A percentile compares a stretch with the other conserved stretches of the same genome.
These are phyloP conservation scores for Vigna hirtella DNA, from an alignment of 306 rosid species.

Conservation along the genomic window DNA sequence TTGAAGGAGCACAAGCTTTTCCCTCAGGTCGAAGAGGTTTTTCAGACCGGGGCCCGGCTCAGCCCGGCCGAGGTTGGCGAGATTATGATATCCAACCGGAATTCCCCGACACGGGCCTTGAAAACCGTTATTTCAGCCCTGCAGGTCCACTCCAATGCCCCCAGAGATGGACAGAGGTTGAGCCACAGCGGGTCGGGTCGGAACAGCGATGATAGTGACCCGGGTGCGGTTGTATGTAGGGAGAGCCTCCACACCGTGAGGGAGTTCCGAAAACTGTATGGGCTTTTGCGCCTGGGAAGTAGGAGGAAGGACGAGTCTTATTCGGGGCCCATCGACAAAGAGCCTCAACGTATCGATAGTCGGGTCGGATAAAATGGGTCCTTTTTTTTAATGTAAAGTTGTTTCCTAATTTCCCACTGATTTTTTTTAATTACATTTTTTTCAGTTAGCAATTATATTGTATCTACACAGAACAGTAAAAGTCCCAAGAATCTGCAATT, in stretches of 20 bases:
- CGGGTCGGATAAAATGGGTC: slow-evolving; percentile 30
- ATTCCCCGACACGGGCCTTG: slow-evolving; percentile 85
- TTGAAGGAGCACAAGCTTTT: slow-evolving; percentile 95
- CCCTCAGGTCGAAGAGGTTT: slow-evolving; percentile 78
- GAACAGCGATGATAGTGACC: slow-evolving; percentile 48
- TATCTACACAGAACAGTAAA: slow-evolving; percentile 26
- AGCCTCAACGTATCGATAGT: slow-evolving; percentile 39
- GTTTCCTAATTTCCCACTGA: background rate
- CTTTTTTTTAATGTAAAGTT: slow-evolving; percentile 38
- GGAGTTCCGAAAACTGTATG: slow-evolving; percentile 82
- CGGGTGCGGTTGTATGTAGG: slow-evolving; percentile 52
- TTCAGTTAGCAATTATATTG: background rate
- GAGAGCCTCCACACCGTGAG: slow-evolving; percentile 73
- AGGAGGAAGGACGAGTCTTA: slow-evolving; percentile 65
- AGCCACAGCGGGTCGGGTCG: slow-evolving; percentile 63
- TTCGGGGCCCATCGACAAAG: slow-evolving; percentile 52
- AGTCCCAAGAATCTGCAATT: background rate
- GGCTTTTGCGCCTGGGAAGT: slow-evolving; percentile 79
- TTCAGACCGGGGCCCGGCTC: slow-evolving; percentile 68
- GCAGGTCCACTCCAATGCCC: slow-evolving; percentile 67
- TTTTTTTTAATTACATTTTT: slow-evolving; percentile 11
- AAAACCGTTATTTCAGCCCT: slow-evolving; percentile 81
- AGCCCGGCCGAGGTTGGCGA: slow-evolving; percentile 88
- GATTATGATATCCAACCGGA: slow-evolving; percentile 88
- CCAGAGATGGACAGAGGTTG: slow-evolving; percentile 38